These are phyloP conservation scores for Fusarium marasasianum DNA, from an alignment of 2,329 filamentous ascomycete genomes.

Conservation along the genomic window DNA sequence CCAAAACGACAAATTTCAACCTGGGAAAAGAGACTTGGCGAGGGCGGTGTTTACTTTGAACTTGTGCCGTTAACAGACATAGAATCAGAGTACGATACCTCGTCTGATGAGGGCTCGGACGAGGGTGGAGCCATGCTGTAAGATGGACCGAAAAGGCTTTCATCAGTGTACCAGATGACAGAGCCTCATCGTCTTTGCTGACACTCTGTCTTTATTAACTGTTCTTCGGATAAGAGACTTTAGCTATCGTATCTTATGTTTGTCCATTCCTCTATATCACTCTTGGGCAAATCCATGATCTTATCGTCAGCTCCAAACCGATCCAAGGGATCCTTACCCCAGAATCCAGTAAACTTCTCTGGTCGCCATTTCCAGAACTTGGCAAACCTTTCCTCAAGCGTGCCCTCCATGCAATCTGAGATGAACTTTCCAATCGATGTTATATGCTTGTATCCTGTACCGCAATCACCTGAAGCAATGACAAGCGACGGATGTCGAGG, in stretches of 20 bases:
- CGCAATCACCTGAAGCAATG: constrained; percentile 27
- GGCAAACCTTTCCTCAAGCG: background rate
- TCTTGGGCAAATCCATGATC: constrained; percentile 7
- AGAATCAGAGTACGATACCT: too few relatives aligned
- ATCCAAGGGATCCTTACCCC: constrained; percentile 21
- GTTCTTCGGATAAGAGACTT: too few relatives aligned
- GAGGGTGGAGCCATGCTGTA: too few relatives aligned
- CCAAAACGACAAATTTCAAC: too few relatives aligned
- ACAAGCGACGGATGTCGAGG: constrained; percentile 18
- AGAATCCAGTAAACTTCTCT: constrained; percentile 5
- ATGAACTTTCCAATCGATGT: constrained; percentile 23
- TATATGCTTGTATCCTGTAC: constrained; percentile 23
- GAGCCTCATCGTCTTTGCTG: too few relatives aligned
- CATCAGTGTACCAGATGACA: too few relatives aligned
- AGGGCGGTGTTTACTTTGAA: too few relatives aligned
- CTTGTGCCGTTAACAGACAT: too few relatives aligned
- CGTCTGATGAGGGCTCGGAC: too few relatives aligned
- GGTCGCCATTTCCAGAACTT: constrained; percentile 31
- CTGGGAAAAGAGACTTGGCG: too few relatives aligned
- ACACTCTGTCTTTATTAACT: too few relatives aligned
- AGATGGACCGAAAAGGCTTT: too few relatives aligned
- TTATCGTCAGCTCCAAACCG: constrained; percentile 18
- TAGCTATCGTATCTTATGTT: background rate
- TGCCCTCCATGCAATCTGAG: constrained; percentile 17
- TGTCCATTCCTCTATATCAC: background rate